These are phyloP conservation scores for Sclerotinia borealis DNA, from an alignment of 2,329 filamentous ascomycete genomes.

Conservation along the genomic window DNA sequence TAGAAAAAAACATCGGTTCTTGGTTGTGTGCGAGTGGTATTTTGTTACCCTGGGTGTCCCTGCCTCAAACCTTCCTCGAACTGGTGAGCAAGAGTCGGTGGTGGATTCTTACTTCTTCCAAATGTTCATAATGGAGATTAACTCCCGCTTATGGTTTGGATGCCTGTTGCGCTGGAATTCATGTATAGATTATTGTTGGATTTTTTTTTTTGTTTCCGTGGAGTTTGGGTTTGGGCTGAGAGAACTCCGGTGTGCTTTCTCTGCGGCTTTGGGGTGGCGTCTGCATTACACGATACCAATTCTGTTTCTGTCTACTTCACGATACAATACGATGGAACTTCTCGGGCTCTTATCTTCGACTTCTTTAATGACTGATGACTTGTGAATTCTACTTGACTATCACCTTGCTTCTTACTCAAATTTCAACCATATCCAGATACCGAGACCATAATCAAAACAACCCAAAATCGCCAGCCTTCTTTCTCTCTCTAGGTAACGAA, in stretches of 20 bases:
- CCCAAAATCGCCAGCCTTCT: background rate
- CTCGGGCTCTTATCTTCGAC: background rate
- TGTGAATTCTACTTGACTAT: background rate
- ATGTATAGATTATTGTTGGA: background rate
- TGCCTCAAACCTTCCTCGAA: background rate
- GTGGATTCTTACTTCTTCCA: background rate
- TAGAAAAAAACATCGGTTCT: slow-evolving; percentile 1
- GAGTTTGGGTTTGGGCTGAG: background rate
- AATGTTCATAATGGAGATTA: background rate
- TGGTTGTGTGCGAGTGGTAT: background rate
- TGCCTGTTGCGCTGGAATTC: background rate
- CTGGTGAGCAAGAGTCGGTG: background rate
- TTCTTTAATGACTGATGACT: background rate
- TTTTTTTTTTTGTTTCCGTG: background rate
- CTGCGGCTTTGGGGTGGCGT: background rate
- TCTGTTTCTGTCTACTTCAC: background rate
- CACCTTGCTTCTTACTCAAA: no score
- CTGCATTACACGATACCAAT: background rate
- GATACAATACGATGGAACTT: background rate
- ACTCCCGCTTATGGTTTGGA: background rate
- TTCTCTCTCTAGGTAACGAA: background rate
- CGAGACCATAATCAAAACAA: background rate
- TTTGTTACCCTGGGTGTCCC: background rate
- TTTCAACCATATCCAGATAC: background rate
- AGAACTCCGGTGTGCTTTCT: background rate